Percentiles rank a stretch among this genome's conserved stretches.
phyloP scores from a whole-genome alignment of 2,329 filamentous ascomycete species.

The Zasmidium cellare region DNA sequence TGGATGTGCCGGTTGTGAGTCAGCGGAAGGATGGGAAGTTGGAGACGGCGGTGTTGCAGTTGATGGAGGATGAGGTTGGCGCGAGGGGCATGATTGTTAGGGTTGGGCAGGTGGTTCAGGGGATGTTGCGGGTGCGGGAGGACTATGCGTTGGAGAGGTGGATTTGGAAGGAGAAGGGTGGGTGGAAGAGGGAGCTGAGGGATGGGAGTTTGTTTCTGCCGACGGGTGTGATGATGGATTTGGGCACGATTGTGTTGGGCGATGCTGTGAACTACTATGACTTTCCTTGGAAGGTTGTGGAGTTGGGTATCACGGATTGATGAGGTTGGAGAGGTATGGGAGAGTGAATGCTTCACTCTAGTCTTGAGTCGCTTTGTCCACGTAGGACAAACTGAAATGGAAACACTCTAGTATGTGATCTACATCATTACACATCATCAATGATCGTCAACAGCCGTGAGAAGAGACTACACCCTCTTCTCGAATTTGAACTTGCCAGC shows the following conservation, averaged over 20 bases:
- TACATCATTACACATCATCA: not conserved
- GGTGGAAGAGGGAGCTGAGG: conserved; percentile 40
- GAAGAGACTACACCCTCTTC: not conserved
- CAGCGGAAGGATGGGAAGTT: conserved; percentile 42
- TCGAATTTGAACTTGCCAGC: conserved; percentile 21
- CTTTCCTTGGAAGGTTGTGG: conserved; percentile 41
- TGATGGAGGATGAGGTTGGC: conserved; percentile 34
- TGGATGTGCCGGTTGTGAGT: conserved; percentile 40
- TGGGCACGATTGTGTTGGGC: conserved; percentile 32
- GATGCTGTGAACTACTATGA: conserved; percentile 34
- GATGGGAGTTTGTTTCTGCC: conserved; percentile 43
- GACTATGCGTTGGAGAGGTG: conserved; percentile 56
- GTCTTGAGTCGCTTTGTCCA: too few relatives aligned
- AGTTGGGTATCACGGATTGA: conserved; percentile 23
- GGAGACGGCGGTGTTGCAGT: conserved; percentile 42
- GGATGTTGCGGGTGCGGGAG: conserved; percentile 50
- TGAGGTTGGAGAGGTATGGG: too few relatives aligned
- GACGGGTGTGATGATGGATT: conserved; percentile 38
- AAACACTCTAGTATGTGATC: too few relatives aligned
- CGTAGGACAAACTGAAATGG: too few relatives aligned
- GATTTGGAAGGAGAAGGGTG: conserved; percentile 41
- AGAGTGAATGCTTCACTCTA: too few relatives aligned
- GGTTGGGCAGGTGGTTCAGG: conserved; percentile 59
- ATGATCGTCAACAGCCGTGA: not conserved
- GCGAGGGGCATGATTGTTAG: conserved; percentile 55